Evolutionary conservation across 768 basidiomycete genomes (phyloP), one percentile per base, ranked within the genome.

Genomic region (Scleroderma citrinum): DNA sequence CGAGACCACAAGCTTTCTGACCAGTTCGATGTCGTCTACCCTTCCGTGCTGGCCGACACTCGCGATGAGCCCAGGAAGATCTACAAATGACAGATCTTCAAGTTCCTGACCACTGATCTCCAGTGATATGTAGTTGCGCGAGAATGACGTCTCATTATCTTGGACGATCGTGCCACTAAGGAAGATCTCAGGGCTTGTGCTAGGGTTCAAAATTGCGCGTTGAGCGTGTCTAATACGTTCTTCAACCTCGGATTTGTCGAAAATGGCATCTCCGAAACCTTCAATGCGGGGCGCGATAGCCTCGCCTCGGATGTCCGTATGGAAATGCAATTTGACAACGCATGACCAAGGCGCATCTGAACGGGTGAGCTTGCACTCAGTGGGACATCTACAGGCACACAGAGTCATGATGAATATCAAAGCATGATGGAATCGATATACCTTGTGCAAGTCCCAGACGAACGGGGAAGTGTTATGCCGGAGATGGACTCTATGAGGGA

Each of bases 401-500:
- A 32, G 7, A 19, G 46, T 8, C 19, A 26, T 5, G 24, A 12
- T 12, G 19, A 13, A 54, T 51, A 35, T 21, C 13, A 19, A 31
- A 75, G 35, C 10, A 56, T 7, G 24, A 29, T n/a, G 32, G 1
- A n/a, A 3, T 10, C 1, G 24, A 54, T 54, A 36, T 52, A 81
- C 87, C 87, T 72, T 1, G 87, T 90, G 52, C 87, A 88, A 0
- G 86, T 87, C 0, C 87, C 86, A 14, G 78, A 71, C 0, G 82
- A 83, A 11, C 85, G 74, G 21, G 85, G 85, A 0, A 88, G 67
- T 0, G 76, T 83, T 14, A 88, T 77, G 0, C 85, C 83, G 0
- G 83, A 85, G 37, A 89, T 87, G 0, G 83, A 76, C 55, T 89
- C 85, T 7, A 89, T 87, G 5, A 88, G 71, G 0, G 86, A 88